Conservation (phyloP, 1,284 basidiomycete species). For the Irpex sp. region DNA sequence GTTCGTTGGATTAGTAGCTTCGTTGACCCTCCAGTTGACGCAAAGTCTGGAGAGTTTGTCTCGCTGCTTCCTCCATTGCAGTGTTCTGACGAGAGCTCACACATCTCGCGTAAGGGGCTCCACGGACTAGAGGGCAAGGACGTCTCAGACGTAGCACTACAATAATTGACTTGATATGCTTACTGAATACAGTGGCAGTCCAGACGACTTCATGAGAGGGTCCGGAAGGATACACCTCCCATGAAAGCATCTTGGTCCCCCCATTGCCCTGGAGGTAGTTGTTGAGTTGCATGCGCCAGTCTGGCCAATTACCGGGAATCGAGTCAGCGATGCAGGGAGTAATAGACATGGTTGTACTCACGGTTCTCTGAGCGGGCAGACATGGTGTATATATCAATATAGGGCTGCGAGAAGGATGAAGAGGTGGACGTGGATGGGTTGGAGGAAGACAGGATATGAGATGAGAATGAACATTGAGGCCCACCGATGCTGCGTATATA, state of each 20-base stretch:
- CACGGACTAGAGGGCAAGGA: constrained; percentile 19
- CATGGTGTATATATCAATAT: constrained; percentile 12
- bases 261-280: constrained; percentile 32
- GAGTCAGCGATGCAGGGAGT: not conserved
- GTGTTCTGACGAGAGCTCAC: constrained; percentile 19
- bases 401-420: not conserved
- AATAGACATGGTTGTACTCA: constrained; percentile 8
- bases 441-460: not conserved
- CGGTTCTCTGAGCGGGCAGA: constrained; percentile 16
- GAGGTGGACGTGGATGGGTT: not conserved
- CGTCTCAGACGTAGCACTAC: constrained; percentile 1
- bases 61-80: constrained; percentile 31
- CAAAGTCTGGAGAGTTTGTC: constrained; percentile 19
- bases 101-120: constrained; percentile 24
- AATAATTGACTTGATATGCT: constrained; percentile 8
- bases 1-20: constrained; percentile 2
- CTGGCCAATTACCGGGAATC: constrained; percentile 11
- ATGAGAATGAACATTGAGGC: not conserved
- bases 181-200: constrained; percentile 29
- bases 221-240: constrained; percentile 25
- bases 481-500: not conserved
- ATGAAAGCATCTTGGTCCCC: constrained; percentile 21
- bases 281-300: constrained; percentile 33
- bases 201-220: constrained; percentile 28
- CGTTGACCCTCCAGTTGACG: constrained; percentile 11